phyloP scores from a whole-genome alignment of 2,329 filamentous ascomycete species.

The Trichoderma asperellum region DNA sequence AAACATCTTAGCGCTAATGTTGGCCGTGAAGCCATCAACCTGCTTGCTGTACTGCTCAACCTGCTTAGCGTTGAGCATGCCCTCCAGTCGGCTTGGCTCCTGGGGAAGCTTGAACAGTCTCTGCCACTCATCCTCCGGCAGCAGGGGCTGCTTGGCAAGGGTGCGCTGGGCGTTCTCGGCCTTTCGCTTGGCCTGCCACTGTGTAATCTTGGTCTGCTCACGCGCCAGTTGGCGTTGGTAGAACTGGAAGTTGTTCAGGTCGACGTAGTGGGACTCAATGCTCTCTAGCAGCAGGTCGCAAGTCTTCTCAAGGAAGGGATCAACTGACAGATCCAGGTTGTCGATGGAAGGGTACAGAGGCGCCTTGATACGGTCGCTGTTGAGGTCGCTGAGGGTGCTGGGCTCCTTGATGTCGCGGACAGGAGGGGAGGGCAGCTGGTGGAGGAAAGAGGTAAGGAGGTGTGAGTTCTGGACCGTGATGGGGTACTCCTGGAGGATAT shows the following conservation, averaged over 20 bases:
- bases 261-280: constrained; percentile 97
- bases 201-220: constrained; percentile 94
- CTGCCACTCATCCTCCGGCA: constrained; percentile 98
- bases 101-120: constrained; percentile 96
- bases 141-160: constrained; percentile 82
- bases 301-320: constrained; percentile 97
- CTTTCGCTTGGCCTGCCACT: constrained; percentile 97
- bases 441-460: constrained; percentile 90
- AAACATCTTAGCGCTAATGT: constrained; percentile 96
- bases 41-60: constrained; percentile 98
- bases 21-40: constrained; percentile 93
- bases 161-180: constrained; percentile 86
- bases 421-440: constrained; percentile 78
- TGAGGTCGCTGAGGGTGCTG: constrained; percentile 76
- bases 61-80: constrained; percentile 92
- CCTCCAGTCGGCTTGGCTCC: constrained; percentile 90
- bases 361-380: constrained; percentile 62
- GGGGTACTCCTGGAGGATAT: constrained; percentile 89
- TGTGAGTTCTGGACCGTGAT: constrained; percentile 95
- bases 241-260: constrained; percentile 98
- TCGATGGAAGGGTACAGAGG: constrained; percentile 89
- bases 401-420: constrained; percentile 72
- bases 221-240: constrained; percentile 92
- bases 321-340: constrained; percentile 87
- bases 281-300: constrained; percentile 94